Percentiles rank a stretch among this genome's conserved stretches.
These are phyloP conservation scores for Blastobotrys ciferrii DNA, from an alignment of 1,139 yeast species.

Conservation along the genomic window DNA sequence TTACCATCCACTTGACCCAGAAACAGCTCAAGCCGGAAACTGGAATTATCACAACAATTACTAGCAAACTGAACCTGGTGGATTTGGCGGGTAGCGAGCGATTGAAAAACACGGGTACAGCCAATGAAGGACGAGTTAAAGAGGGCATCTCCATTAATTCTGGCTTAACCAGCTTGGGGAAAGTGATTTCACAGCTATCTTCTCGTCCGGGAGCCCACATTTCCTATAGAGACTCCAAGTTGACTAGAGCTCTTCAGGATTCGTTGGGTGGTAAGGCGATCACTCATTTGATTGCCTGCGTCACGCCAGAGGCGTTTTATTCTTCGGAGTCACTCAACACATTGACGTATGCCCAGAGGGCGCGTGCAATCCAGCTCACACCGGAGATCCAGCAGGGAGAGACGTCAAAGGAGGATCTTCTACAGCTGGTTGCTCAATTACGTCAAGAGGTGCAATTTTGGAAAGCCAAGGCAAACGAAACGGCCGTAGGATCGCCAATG, in stretches of 20 bases:
- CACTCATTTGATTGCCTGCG: slow-evolving; percentile 73
- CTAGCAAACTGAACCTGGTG: slow-evolving; percentile 60
- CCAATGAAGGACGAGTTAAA: slow-evolving; percentile 34
- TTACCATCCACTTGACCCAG: slow-evolving; percentile 29
- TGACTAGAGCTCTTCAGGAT: slow-evolving; percentile 73
- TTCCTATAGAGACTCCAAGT: slow-evolving; percentile 81
- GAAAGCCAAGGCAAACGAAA: not conserved
- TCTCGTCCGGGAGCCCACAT: slow-evolving; percentile 53
- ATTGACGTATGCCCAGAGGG: slow-evolving; percentile 77
- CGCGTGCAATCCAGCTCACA: slow-evolving; percentile 29
- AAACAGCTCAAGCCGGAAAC: slow-evolving; percentile 22
- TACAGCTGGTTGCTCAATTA: slow-evolving; percentile 22
- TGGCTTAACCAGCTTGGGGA: slow-evolving; percentile 73
- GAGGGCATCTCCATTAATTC: slow-evolving; percentile 80
- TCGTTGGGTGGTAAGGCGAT: slow-evolving; percentile 81
- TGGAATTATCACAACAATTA: slow-evolving; percentile 33
- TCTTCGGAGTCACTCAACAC: slow-evolving; percentile 75
- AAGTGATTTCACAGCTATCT: slow-evolving; percentile 68
- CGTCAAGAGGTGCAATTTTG: slow-evolving; percentile 23
- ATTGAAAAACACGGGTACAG: slow-evolving; percentile 71
- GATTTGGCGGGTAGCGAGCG: slow-evolving; percentile 90
- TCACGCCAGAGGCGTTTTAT: slow-evolving; percentile 57
- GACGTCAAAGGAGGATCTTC: slow-evolving; percentile 24
- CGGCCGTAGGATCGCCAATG: not conserved
- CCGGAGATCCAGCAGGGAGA: slow-evolving; percentile 28